Evolutionary conservation across 768 basidiomycete species (phyloP).

Genomic region (Plicaturopsis crispa): DNA sequence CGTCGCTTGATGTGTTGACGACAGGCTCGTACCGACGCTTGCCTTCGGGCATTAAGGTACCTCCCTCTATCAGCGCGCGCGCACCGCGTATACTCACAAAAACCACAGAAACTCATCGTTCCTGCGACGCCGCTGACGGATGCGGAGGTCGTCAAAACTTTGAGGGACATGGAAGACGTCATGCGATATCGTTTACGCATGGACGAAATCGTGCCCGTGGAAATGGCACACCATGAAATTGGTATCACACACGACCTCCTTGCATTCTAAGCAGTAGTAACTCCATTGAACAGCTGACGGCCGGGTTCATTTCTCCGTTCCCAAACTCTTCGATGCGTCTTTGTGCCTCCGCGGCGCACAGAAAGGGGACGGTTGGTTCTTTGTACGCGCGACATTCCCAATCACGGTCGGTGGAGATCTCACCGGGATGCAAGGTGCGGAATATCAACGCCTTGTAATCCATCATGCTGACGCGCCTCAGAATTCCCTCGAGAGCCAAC

Average conservation of each 20-base stretch:
- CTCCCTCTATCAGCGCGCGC: conserved; percentile 6
- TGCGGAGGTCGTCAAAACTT: conserved; percentile 52
- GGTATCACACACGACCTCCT: conserved; percentile 26
- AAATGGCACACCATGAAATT: conserved; percentile 69
- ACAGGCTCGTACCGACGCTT: conserved; percentile 82
- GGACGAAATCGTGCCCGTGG: conserved; percentile 72
- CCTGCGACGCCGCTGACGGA: conserved; percentile 64
- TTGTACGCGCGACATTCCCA: conserved; percentile 69
- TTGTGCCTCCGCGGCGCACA: conserved; percentile 68
- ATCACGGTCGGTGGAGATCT: conserved; percentile 68
- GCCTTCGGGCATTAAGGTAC: conserved; percentile 74
- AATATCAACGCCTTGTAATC: not conserved
- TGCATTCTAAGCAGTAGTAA: no score
- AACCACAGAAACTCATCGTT: conserved; percentile 58
- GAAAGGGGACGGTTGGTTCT: conserved; percentile 77
- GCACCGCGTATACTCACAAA: conserved; percentile 8
- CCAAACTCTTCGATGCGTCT: conserved; percentile 65
- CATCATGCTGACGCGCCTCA: conserved; percentile 17
- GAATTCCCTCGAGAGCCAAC: conserved; percentile 70
- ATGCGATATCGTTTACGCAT: conserved; percentile 76
- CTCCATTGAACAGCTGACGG: conserved; percentile 70
- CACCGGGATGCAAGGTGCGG: conserved; percentile 59
- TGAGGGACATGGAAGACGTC: conserved; percentile 67
- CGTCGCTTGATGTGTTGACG: conserved; percentile 83
- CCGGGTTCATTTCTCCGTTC: conserved; percentile 69